These are phyloP conservation scores for Pterocarpus santalinus DNA, from an alignment of 306 rosid species.

Conservation along the genomic window DNA sequence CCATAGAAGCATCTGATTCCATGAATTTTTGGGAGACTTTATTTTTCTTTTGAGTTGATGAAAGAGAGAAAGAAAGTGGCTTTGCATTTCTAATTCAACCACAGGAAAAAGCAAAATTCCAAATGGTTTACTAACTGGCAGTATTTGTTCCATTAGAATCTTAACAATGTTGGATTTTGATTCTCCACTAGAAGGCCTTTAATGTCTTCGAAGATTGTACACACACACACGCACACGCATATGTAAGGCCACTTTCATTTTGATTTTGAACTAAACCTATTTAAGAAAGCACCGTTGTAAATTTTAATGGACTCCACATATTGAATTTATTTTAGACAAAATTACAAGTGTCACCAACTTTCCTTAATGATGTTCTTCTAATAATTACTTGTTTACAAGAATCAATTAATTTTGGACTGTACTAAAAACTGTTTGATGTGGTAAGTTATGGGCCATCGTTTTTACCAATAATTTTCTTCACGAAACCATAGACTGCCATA, in stretches of 20 bases:
- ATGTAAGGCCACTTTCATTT: constrained; percentile 1
- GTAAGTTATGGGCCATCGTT: constrained; percentile 20
- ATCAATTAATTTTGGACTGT: constrained; percentile 26
- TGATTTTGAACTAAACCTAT: not conserved
- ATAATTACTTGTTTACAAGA: constrained; percentile 2
- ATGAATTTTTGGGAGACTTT: constrained; percentile 25
- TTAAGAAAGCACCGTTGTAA: constrained; percentile 19
- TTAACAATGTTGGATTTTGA: constrained; percentile 23
- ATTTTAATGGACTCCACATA: not conserved
- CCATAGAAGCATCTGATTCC: constrained; percentile 75
- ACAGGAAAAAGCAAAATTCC: constrained; percentile 61
- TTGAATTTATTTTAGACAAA: not conserved
- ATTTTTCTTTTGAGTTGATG: not conserved
- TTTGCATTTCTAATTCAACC: too few relatives aligned
- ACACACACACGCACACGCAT: too few relatives aligned
- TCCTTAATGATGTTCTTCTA: constrained; percentile 12
- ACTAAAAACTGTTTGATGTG: not conserved
- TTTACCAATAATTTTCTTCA: constrained; percentile 14
- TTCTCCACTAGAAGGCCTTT: too few relatives aligned
- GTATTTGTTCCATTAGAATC: constrained; percentile 68
- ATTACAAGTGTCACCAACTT: not conserved
- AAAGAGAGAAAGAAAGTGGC: constrained; percentile 44
- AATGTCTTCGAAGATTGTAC: too few relatives aligned
- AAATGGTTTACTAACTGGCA: constrained; percentile 58
- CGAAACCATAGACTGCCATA: constrained; percentile 29